Evolutionary conservation across 345 rosid species (phyloP).

Genomic region (Brassica cretica): DNA sequence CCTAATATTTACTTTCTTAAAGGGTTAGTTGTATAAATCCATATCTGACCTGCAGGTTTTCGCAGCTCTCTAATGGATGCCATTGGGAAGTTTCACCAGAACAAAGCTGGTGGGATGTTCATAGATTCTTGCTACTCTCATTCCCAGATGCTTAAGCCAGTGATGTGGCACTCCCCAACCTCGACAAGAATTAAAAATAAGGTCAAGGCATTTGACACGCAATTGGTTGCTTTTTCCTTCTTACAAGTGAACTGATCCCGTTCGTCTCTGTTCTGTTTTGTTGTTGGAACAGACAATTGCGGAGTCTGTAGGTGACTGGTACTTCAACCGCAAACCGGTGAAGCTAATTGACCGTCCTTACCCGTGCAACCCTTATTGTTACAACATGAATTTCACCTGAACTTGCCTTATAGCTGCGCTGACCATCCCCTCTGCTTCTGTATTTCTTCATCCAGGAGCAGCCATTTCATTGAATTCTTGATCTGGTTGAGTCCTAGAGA

Average conservation of each 20-base stretch:
- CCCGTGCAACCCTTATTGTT: background rate
- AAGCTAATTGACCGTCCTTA: background rate
- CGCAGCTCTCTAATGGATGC: background rate
- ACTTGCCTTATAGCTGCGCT: background rate
- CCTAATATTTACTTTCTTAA: background rate
- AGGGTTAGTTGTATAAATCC: background rate
- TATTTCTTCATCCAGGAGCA: background rate
- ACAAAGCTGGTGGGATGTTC: background rate
- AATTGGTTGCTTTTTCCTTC: background rate
- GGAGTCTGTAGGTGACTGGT: slow-evolving; percentile 2
- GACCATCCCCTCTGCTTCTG: background rate
- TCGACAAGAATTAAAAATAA: background rate
- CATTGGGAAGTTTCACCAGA: background rate
- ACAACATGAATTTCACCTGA: background rate
- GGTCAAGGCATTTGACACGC: background rate
- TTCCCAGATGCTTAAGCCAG: background rate
- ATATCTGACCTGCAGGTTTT: background rate
- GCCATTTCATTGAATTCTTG: background rate
- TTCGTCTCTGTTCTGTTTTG: background rate
- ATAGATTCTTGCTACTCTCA: background rate
- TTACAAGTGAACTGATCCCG: background rate
- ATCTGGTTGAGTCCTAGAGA: background rate
- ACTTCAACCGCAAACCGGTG: background rate
- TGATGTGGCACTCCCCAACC: background rate
- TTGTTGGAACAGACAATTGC: background rate